Base-by-base conservation (phyloP, 2,329 filamentous ascomycete species). In the Rhynchosporium agropyri region DNA sequence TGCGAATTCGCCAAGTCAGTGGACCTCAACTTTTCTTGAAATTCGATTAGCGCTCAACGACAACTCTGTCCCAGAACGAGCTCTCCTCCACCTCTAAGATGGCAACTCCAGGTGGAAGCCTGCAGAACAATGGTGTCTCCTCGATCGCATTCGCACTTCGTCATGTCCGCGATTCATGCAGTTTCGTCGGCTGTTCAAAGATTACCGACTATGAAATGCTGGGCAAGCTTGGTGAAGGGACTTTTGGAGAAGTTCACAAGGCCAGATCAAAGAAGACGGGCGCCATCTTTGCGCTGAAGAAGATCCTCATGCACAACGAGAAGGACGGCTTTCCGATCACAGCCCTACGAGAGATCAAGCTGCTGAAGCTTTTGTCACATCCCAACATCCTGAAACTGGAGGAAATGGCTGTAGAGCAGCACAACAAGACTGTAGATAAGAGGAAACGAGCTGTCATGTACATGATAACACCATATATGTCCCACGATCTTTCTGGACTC, bases 301-400 rank as follows among this genome's bases (percentile, higher is more conserved):
- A 98, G 83, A 99, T 99, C 69, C 86, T 99, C 69, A 97, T 98
- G 91, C 95, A 98, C 76, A 96, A 98, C 76, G 95, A 99, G 80
- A 98, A 97, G 76, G 95, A 99, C 77, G 95, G 95, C 81, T 99
- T 99, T 71, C 95, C 95, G n/a, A 99, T 99, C 67, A 99, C 95
- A 0, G 94, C 95, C 6, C 84, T 99, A 51, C 90, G 95, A 74
- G 95, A 99, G 77, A 97, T 99, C 80, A 98, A 98, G 80, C 85
- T 99, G 45, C 82, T 99, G 63, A 99, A 99, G 79, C 87, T 97
- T 71, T 80, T 99, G n/a, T 93, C 89, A 9, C 95, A 99, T 75
- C 83, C 84, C 62, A 99, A 99, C 73, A 85, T 98, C 58, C 79
- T 99, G 63, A 86, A 85, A 65, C 81, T 99, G 43, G 91, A 95